These are phyloP conservation scores for Stylosanthes scabra DNA, from an alignment of 331 rosid genomes.

Conservation along the genomic window DNA sequence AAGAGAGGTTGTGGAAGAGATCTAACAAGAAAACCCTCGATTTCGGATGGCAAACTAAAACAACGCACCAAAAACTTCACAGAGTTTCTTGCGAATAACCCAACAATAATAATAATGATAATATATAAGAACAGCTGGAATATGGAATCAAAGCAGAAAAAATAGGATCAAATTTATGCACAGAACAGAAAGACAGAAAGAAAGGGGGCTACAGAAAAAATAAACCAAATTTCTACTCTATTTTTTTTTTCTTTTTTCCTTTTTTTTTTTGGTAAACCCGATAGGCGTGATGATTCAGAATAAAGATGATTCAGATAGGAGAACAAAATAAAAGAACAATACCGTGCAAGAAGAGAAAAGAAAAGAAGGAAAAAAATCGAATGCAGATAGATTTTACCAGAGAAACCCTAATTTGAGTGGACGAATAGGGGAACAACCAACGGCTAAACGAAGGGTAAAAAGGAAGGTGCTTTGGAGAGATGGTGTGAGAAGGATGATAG, in stretches of 20 bases:
- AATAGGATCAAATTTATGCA: conserved; percentile 48
- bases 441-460: conserved; percentile 24
- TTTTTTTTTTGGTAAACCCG: conserved; percentile 24
- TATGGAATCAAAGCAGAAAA: conserved; percentile 35
- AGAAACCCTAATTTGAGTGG: conserved; percentile 52
- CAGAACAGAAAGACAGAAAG: conserved; percentile 37
- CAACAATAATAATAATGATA: conserved; percentile 30
- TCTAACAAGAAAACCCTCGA: conserved; percentile 86
- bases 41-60: conserved; percentile 92
- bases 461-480: conserved; percentile 23
- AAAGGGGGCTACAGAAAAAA: neutral
- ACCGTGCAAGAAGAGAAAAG: neutral
- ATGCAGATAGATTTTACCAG: conserved; percentile 33
- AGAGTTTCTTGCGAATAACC: conserved; percentile 68
- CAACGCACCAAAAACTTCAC: conserved; percentile 90
- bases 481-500: conserved; percentile 28
- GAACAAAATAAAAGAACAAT: conserved; percentile 7
- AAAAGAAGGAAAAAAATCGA: neutral
- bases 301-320: neutral
- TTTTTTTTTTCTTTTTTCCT: neutral
- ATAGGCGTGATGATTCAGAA: conserved; percentile 19
- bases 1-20: conserved; percentile 35
- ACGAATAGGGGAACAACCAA: conserved; percentile 35
- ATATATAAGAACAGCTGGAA: conserved; percentile 28
- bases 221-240: conserved; percentile 27